A percentile compares a stretch with the other conserved stretches of the same genome.
These are phyloP conservation scores for Pilobolus umbonatus DNA, from an alignment of 192 early-diverging fungal genomes.

Conservation along the genomic window DNA sequence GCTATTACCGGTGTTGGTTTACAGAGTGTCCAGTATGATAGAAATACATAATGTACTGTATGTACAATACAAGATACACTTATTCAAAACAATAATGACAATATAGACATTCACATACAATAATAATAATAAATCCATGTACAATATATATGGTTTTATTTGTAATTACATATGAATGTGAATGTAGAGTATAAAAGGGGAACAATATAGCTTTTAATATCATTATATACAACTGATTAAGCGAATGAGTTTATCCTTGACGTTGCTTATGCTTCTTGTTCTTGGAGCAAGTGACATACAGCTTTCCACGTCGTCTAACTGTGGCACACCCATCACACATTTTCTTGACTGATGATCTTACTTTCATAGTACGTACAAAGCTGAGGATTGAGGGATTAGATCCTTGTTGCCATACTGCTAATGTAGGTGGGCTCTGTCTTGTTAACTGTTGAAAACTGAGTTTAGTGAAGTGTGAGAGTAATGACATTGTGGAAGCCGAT, in stretches of 20 bases:
- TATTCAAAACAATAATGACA: no score
- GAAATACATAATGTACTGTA: conserved; percentile 1
- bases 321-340: conserved; percentile 90
- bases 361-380: conserved; percentile 73
- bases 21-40: conserved; percentile 28
- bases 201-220: neutral
- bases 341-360: conserved; percentile 82
- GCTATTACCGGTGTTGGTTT: conserved; percentile 58
- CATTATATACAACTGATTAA: no score
- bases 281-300: conserved; percentile 87
- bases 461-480: conserved; percentile 14
- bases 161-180: conserved; percentile 5
- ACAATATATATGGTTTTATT: neutral
- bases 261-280: conserved; percentile 95
- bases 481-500: no score
- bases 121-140: neutral
- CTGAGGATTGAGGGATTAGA: conserved; percentile 24
- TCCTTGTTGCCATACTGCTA: conserved; percentile 8
- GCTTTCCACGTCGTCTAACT: conserved; percentile 73
- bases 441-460: conserved; percentile 7
- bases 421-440: conserved; percentile 6
- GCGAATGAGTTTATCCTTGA: conserved; percentile 66
- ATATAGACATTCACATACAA: neutral
- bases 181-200: neutral
- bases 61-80: no score